These are phyloP conservation scores for Artemisia princeps DNA, from an alignment of 140 eudicot species.

Conservation along the genomic window DNA sequence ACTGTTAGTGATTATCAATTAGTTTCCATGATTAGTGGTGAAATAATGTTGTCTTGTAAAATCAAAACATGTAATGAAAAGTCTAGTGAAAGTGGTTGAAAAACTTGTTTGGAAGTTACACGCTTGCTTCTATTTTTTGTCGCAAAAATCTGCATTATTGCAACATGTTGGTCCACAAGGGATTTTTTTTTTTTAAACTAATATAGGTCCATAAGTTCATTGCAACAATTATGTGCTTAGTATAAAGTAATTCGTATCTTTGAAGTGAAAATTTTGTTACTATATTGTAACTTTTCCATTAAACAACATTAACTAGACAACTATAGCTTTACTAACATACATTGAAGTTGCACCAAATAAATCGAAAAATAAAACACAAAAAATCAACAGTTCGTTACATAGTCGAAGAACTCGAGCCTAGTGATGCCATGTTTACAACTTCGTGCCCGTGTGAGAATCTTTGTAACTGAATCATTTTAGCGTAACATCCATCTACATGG, in stretches of 20 bases:
- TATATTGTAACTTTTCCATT: constrained; percentile 20
- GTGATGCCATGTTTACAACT: constrained; percentile 41
- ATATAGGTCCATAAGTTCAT: constrained; percentile 7
- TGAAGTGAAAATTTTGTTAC: constrained; percentile 1
- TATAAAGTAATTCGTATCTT: neutral
- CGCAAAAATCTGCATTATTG: neutral
- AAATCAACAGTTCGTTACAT: constrained; percentile 4
- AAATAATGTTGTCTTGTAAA: constrained; percentile 20
- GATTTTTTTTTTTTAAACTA: too few species aligned
- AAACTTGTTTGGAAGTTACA: constrained; percentile 27
- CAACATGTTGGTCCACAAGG: constrained; percentile 7
- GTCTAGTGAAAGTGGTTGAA: constrained; percentile 21
- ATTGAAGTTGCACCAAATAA: constrained; percentile 17
- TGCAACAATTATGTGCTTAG: neutral
- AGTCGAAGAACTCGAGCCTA: constrained; percentile 53
- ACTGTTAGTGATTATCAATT: neutral
- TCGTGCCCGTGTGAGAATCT: constrained; percentile 57
- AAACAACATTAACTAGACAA: constrained; percentile 24
- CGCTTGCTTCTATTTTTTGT: constrained; percentile 17
- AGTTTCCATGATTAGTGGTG: constrained; percentile 11
- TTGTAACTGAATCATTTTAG: constrained; percentile 81
- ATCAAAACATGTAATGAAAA: constrained; percentile 11
- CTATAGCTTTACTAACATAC: constrained; percentile 21
- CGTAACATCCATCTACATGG: constrained; percentile 63
- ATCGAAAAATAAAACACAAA: constrained; percentile 16